Conservation (phyloP, 129 eudicot genomes). For the Apium graveolens region DNA sequence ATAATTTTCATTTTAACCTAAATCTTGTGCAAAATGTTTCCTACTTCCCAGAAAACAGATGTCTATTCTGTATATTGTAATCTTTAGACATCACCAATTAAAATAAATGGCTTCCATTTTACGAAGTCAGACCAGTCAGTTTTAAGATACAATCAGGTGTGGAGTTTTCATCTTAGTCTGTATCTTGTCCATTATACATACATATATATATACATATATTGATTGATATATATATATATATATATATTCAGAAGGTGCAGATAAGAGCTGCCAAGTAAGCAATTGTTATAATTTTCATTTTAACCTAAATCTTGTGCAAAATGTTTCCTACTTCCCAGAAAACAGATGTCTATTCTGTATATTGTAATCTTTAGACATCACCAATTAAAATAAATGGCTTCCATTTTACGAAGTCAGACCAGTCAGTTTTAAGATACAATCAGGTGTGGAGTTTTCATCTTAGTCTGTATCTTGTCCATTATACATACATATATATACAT, state of each 20-base stretch:
- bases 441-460: conserved; percentile 8
- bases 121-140: not conserved
- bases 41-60: not conserved
- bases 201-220: no score
- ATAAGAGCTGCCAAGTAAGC: conserved; percentile 89
- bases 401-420: not conserved
- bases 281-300: not conserved
- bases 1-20: conserved; percentile 3
- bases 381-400: not conserved
- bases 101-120: not conserved
- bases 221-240: no score
- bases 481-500: no score
- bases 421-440: not conserved
- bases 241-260: conserved; percentile 51
- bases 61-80: not conserved
- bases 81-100: not conserved
- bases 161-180: not conserved
- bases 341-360: conserved; percentile 8
- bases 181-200: not conserved
- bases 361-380: not conserved
- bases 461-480: not conserved
- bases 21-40: not conserved
- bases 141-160: conserved; percentile 1
- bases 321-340: not conserved
- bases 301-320: not conserved